phyloP scores from a whole-genome alignment of 352 stramenopile species.

The Discostella stelligera region DNA sequence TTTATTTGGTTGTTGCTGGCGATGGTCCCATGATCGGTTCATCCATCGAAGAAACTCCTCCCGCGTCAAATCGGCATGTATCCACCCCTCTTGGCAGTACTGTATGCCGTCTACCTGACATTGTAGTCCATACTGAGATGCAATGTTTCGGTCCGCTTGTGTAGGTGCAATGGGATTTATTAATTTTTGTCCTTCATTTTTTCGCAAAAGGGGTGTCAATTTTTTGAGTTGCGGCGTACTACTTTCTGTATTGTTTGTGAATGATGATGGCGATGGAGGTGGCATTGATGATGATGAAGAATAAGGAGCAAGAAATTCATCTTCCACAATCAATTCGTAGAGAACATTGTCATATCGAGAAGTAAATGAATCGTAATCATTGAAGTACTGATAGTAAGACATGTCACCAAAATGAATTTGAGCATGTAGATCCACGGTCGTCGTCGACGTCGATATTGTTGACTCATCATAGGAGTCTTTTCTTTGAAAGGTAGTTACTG shows the following conservation, averaged over 20 bases:
- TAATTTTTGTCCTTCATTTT: too few relatives aligned
- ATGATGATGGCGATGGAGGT: neutral
- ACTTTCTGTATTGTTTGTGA: neutral
- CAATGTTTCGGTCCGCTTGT: constrained; percentile 53
- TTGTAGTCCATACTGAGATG: constrained; percentile 54
- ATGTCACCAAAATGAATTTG: constrained; percentile 74
- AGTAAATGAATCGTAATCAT: constrained; percentile 51
- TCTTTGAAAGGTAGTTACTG: constrained; percentile 64
- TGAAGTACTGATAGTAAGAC: constrained; percentile 71
- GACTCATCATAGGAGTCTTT: neutral
- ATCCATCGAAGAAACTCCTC: constrained; percentile 60
- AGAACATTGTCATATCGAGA: constrained; percentile 56
- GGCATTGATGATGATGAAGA: constrained; percentile 3
- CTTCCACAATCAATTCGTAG: constrained; percentile 74
- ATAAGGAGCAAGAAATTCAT: constrained; percentile 45
- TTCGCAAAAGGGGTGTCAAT: constrained; percentile 9
- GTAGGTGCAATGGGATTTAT: constrained; percentile 60
- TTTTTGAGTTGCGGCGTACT: constrained; percentile 11
- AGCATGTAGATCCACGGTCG: constrained; percentile 65
- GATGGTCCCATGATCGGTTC: neutral
- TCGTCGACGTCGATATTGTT: neutral
- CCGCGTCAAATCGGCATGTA: constrained; percentile 72
- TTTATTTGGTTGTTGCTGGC: constrained; percentile 4
- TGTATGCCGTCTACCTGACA: constrained; percentile 73
- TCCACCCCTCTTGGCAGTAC: constrained; percentile 58